These are phyloP conservation scores for Acanthamoeba sp. DNA, from an alignment of 208 protist genomes.

Conservation along the genomic window DNA sequence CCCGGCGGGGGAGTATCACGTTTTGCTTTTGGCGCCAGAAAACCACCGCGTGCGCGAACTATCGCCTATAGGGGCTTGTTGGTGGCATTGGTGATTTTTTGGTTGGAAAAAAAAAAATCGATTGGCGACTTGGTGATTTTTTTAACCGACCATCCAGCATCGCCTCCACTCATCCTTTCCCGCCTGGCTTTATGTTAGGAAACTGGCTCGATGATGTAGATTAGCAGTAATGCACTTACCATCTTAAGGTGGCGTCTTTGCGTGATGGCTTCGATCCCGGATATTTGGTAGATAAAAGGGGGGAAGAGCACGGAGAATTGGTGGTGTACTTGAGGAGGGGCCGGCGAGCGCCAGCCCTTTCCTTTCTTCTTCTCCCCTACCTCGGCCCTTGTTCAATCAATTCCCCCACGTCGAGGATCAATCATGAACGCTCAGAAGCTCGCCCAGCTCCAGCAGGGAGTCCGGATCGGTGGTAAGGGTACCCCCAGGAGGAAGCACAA, in stretches of 20 bases:
- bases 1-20: no score
- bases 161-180: no score
- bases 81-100: no score
- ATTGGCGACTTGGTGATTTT: no score
- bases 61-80: no score
- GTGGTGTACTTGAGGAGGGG: background rate
- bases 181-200: no score
- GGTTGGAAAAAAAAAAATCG: no score
- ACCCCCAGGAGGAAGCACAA: conserved; percentile 93
- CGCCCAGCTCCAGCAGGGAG: conserved; percentile 81
- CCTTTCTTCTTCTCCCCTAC: conserved; percentile 9
- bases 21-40: no score
- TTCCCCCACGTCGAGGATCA: background rate
- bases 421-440: conserved; percentile 55
- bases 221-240: no score
- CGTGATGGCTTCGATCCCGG: background rate
- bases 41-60: no score
- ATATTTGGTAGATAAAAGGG: background rate
- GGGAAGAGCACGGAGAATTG: background rate
- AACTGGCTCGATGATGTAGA: no score
- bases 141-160: no score
- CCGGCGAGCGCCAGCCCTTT: background rate
- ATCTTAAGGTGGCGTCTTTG: background rate
- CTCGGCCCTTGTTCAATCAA: background rate
- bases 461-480: conserved; percentile 97